Evolutionary conservation across 1,284 basidiomycete species (phyloP), one percentile per base, ranked within the genome.

Genomic region (Xanthoconium separans): DNA sequence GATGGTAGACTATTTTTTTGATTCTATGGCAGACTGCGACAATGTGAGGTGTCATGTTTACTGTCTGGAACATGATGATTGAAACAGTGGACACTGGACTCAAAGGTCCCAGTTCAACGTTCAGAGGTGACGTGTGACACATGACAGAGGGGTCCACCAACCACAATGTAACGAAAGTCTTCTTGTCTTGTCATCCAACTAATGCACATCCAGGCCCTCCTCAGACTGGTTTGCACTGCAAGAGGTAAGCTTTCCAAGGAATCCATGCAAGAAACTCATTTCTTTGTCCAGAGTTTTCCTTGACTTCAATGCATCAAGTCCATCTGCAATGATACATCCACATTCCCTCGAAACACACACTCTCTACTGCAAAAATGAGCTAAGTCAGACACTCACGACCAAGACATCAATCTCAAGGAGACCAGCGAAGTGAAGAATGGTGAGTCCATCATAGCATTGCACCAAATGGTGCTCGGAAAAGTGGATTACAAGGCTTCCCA

Each of bases 391-490:
- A 20, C 5, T 13, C 16, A 48, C 16, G 50, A 52, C 9, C 51
- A 59, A 18, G 46, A 55, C 18, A 27, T 64, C 9, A 65, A 70
- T 31, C 59, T 69, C 47, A 52, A 61, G 16, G 54, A 61, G n/a
- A 67, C 58, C n/a, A 34, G 57, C 15, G 62, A 65, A 18, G 44
- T 61, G 6, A 74, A 71, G 63, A 77, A 79, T 50, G 77, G 79
- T 22, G 81, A 84, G 60, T 80, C 81, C 3, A 43, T 81, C 16
- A 58, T 70, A 10, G 58, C 61, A 2, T 63, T 87, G 15, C 76
- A 77, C 41, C 72, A 69, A 51, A 83, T 87, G 81, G 73, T 84
- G 8, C 60, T 74, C 9, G 84, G 83, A 29, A 61, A 78, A 44
- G 43, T 77, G 6, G 69, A 74, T 16, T 75, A 77, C 54, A 69